A percentile compares a stretch with the other conserved stretches of the same genome.
Evolutionary conservation across 2,329 filamentous ascomycete genomes (phyloP).

Genomic region (Metarhizium anisopliae): DNA sequence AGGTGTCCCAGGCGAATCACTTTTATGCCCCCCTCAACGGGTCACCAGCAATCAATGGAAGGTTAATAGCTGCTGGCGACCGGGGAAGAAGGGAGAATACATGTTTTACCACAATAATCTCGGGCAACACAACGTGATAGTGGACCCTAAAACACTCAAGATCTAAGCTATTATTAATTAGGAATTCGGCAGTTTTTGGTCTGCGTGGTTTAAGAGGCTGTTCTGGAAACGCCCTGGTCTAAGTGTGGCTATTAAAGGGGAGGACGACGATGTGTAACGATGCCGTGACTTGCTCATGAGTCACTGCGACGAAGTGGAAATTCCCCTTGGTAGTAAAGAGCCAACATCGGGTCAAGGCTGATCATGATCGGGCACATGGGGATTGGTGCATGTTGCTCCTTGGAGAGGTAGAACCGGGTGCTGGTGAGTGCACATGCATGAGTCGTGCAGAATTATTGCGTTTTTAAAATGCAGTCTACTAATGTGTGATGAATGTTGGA

Average conservation of each 20-base stretch:
- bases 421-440: no score
- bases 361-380: background rate
- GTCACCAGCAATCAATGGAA: constrained; percentile 6
- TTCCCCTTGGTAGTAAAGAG: background rate
- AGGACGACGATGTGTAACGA: constrained; percentile 5
- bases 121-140: constrained; percentile 9
- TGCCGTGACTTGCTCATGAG: constrained; percentile 4
- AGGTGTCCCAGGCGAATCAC: constrained; percentile 7
- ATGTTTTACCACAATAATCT: constrained; percentile 11
- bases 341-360: background rate
- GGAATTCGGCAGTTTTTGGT: constrained; percentile 26
- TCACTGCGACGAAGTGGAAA: constrained; percentile 5
- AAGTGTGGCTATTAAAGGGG: constrained; percentile 6
- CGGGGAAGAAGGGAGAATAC: constrained; percentile 5
- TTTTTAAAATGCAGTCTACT: no score
- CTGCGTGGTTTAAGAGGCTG: constrained; percentile 11
- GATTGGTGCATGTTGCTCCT: background rate
- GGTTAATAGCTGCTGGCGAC: constrained; percentile 7
- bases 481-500: no score
- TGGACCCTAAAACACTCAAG: constrained; percentile 14
- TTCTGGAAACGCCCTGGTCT: constrained; percentile 11
- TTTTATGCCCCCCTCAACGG: constrained; percentile 7
- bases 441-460: no score
- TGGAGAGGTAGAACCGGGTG: no score
- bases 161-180: constrained; percentile 25